Base-by-base conservation (phyloP, 768 basidiomycete species). In the Hygrocybe punicea region DNA sequence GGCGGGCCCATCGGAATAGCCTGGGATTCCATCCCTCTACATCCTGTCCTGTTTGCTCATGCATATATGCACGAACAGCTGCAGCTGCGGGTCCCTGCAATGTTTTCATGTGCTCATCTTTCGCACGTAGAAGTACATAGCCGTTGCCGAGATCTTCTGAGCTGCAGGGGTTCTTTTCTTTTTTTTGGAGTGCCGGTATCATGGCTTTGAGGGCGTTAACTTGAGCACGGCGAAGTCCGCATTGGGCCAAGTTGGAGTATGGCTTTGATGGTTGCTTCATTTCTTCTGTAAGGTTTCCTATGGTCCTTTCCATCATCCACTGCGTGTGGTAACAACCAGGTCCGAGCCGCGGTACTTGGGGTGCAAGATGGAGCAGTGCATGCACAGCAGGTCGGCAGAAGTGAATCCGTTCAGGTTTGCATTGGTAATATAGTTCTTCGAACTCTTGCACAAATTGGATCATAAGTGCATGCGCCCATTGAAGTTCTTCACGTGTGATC, bases 1-100 rank as follows among this genome's bases (percentile, higher is more conserved):
- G 57, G 3, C 57, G 57, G 1, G 61, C 68, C 67, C 68, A 70
- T 21, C 53, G 40, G 47, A 17, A 29, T 16, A 58, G 37, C 6
- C 16, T 9, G 19, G 50, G 50, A 13, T 16, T 19, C 39, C 39
- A 42, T 42, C 33, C 14, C 25, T 16, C 3, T 25, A 10, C 25
- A 25, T 9, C 9, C 9, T 11, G 16, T 16, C 29, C 13, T 25
- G 14, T 21, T 25, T 16, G 9, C 7, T 19, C 29, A 13, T 14
- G 21, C 19, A 50, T 10, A 25, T 34, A 48, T 36, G 11, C 13
- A 11, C 50, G 14, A 7, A 50, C 19, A 49, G 48, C 55, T 37
- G 17, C 7, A 23, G 29, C 55, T 56, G 19, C 55, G 19, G 11
- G 11, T 3, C 46, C 46, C 33, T 13, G 11, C 16, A 56, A 7